Base-by-base conservation (phyloP, 2,329 filamentous ascomycete genomes). In the Exophiala xenobiotica region DNA sequence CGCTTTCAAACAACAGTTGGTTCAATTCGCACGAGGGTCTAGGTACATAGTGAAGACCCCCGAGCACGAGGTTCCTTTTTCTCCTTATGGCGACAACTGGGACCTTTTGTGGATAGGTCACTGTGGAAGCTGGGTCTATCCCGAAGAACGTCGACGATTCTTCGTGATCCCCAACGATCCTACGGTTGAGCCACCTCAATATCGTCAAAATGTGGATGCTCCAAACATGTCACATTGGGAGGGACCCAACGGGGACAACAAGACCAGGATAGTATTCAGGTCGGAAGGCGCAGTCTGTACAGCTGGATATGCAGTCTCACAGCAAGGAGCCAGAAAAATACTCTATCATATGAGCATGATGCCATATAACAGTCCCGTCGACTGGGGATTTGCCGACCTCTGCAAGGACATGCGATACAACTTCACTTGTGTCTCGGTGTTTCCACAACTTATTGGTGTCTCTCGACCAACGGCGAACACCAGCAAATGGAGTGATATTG, bases 51-150 rank as follows among this genome's bases (percentile, higher is more conserved):
- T 64, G 38, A 60, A 64, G 54, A 48, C 50, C 16, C 48, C 54
- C n/a, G 49, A 50, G 26, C 56, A 58, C 20, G 55, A 63, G 31
- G 33, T 44, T 8, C 54, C 64, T 33, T 31, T 50, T n/a, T 74
- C 73, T 1, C 74, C 77, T 0, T 80, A 78, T 46, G 75, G 77
- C n/a, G 72, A 74, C 49, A 64, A 71, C 51, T 80, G 77, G 78
- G 77, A 80, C 51, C 54, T 79, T 2, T 68, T 79, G 6, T 79
- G 76, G 76, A 61, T 78, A 1, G 77, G 77, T 19, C 74, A 77
- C 52, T 78, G 76, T 51, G 73, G 73, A n/a, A 53, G 53, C 14
- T 54, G 51, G 20, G 62, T 62, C 9, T 57, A 57, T 9, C 51
- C 57, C 4, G 64, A 64, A n/a, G 64, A 67, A 45, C 64, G 63